Conservation (phyloP, 192 early-diverging fungal species). For the Rhizophagus prolifer region DNA sequence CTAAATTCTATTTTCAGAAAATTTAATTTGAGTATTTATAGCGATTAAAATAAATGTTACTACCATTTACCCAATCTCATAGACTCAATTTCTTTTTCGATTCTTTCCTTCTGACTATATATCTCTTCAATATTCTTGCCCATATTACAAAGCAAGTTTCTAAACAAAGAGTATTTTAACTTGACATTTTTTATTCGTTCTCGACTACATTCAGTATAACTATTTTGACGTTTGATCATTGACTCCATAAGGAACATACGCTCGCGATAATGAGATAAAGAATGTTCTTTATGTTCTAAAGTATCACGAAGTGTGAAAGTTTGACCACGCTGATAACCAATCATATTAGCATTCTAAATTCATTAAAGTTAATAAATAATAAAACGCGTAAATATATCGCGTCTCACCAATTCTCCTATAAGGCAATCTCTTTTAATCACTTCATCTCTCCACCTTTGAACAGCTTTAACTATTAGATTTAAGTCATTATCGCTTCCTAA, state of each 20-base stretch:
- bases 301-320: neutral
- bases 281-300: neutral
- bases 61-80: conserved; percentile 6
- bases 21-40: neutral
- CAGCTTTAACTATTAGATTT: neutral
- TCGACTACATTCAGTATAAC: neutral
- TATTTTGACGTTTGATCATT: conserved; percentile 11
- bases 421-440: neutral
- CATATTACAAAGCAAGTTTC: conserved; percentile 9
- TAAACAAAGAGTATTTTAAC: conserved; percentile 15
- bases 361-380: neutral
- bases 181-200: conserved; percentile 19
- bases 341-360: neutral
- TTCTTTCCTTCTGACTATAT: conserved; percentile 10
- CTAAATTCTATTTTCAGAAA: neutral
- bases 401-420: conserved; percentile 15
- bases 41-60: neutral
- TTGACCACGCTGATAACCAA: neutral
- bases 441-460: conserved; percentile 16
- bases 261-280: conserved; percentile 5
- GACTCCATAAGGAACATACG: conserved; percentile 15
- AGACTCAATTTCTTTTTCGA: conserved; percentile 7
- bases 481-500: neutral
- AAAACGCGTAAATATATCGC: neutral
- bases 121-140: conserved; percentile 8